Evolutionary conservation across 1,284 basidiomycete genomes (phyloP).

Genomic region (Naganishia liquefaciens): DNA sequence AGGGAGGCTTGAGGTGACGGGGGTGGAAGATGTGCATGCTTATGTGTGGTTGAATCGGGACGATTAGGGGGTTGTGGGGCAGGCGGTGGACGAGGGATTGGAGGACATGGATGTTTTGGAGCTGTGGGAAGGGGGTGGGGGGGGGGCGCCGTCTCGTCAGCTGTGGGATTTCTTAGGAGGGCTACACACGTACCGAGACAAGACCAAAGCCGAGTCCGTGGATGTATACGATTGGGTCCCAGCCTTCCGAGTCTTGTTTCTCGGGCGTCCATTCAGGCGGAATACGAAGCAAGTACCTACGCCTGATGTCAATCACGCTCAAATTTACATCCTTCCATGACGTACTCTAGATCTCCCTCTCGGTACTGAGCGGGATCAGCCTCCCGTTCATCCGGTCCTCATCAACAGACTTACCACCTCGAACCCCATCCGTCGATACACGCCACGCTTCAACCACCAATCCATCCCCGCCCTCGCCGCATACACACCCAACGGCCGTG

Average conservation of each 20-base stretch:
- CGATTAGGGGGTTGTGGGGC: slow-evolving; percentile 70
- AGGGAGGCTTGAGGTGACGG: slow-evolving; percentile 69
- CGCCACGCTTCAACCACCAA: slow-evolving; percentile 40
- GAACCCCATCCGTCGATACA: slow-evolving; percentile 43
- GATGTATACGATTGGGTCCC: slow-evolving; percentile 71
- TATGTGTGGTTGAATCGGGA: slow-evolving; percentile 79
- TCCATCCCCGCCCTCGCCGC: slow-evolving; percentile 50
- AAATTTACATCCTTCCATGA: not conserved
- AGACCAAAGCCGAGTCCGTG: slow-evolving; percentile 85
- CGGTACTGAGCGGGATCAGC: slow-evolving; percentile 34
- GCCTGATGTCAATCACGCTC: slow-evolving; percentile 5
- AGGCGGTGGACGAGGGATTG: slow-evolving; percentile 55
- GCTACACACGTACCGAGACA: slow-evolving; percentile 31
- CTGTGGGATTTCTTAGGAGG: not conserved
- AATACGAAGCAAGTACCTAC: slow-evolving; percentile 71
- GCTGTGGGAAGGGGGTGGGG: slow-evolving; percentile 53
- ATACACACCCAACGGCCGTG: slow-evolving; percentile 74
- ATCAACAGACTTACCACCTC: slow-evolving; percentile 32
- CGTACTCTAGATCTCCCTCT: slow-evolving; percentile 57
- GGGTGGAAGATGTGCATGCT: slow-evolving; percentile 79
- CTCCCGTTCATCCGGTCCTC: not conserved
- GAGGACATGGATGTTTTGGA: slow-evolving; percentile 55
- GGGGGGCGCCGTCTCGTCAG: not conserved
- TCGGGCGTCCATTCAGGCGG: slow-evolving; percentile 66
- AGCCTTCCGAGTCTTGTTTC: slow-evolving; percentile 36